Evolutionary conservation across 2,329 filamentous ascomycete genomes (phyloP).

Genomic region (Triangularia setosa): DNA sequence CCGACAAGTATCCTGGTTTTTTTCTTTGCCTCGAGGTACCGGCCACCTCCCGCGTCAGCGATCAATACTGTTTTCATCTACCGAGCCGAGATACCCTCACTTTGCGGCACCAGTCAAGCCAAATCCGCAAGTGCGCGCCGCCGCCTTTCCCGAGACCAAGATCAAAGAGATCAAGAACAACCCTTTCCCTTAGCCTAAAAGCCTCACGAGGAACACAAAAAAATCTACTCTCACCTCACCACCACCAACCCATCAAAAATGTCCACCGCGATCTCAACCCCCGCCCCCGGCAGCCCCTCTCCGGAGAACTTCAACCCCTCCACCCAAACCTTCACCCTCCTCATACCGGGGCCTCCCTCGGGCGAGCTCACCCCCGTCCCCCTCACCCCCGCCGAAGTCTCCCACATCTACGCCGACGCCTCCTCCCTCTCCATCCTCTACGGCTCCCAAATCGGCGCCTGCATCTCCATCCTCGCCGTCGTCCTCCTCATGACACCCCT

Average conservation of each 20-base stretch:
- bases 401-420: slow-evolving; percentile 32
- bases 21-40: neutral
- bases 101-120: neutral
- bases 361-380: slow-evolving; percentile 31
- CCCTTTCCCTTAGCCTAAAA: neutral
- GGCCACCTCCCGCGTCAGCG: neutral
- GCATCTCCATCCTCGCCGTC: slow-evolving; percentile 59
- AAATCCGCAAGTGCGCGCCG: neutral
- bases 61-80: neutral
- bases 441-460: slow-evolving; percentile 66
- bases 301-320: slow-evolving; percentile 33
- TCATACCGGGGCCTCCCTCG: slow-evolving; percentile 30
- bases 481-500: slow-evolving; percentile 63
- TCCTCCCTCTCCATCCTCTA: slow-evolving; percentile 45
- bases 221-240: neutral
- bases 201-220: too few species aligned
- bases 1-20: neutral
- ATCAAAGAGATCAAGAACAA: neutral
- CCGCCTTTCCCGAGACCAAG: neutral
- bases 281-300: slow-evolving; percentile 4
- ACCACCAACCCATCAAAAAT: neutral
- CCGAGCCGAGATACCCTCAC: neutral
- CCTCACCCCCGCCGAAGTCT: slow-evolving; percentile 33
- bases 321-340: slow-evolving; percentile 35
- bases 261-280: neutral